Evolutionary conservation across 805 yeast species (phyloP).

Genomic region (Candida boleticola): DNA sequence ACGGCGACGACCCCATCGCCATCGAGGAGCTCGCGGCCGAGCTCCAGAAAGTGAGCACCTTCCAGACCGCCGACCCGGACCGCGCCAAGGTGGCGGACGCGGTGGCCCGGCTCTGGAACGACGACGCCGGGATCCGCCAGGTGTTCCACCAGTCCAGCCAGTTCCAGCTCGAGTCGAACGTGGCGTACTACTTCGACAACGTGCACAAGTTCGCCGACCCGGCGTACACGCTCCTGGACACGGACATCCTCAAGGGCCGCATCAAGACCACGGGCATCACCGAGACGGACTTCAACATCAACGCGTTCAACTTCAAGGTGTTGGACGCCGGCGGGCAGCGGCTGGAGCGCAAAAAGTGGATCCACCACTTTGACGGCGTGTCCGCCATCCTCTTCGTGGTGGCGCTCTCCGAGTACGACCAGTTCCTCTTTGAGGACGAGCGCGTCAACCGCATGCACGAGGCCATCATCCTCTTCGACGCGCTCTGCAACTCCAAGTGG

Average conservation of each 20-base stretch:
- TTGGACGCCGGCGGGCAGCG: conserved; percentile 97
- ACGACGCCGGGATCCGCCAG: conserved; percentile 63
- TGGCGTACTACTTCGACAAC: conserved; percentile 76
- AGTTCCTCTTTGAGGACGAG: conserved; percentile 85
- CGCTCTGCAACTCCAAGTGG: conserved; percentile 83
- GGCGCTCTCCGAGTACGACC: conserved; percentile 92
- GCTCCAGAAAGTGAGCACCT: conserved; percentile 5
- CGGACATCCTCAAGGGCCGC: conserved; percentile 84
- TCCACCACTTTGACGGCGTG: conserved; percentile 88
- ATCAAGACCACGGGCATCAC: conserved; percentile 96
- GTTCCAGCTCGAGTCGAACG: conserved; percentile 83
- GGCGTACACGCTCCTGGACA: conserved; percentile 68
- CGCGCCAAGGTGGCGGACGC: conserved; percentile 69
- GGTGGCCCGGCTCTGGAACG: conserved; percentile 63
- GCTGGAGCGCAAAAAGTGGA: conserved; percentile 89
- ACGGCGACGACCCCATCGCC: neutral
- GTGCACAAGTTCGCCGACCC: conserved; percentile 63
- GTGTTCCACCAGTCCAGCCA: conserved; percentile 63
- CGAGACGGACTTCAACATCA: conserved; percentile 73
- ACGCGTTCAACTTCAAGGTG: conserved; percentile 64
- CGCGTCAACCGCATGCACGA: conserved; percentile 89
- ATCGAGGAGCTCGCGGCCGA: conserved; percentile 11
- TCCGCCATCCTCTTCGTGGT: conserved; percentile 85
- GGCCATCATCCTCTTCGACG: conserved; percentile 77
- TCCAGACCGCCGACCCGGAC: conserved; percentile 11